phyloP scores from a whole-genome alignment of 306 rosid species.

The Cucurbita pepo region DNA sequence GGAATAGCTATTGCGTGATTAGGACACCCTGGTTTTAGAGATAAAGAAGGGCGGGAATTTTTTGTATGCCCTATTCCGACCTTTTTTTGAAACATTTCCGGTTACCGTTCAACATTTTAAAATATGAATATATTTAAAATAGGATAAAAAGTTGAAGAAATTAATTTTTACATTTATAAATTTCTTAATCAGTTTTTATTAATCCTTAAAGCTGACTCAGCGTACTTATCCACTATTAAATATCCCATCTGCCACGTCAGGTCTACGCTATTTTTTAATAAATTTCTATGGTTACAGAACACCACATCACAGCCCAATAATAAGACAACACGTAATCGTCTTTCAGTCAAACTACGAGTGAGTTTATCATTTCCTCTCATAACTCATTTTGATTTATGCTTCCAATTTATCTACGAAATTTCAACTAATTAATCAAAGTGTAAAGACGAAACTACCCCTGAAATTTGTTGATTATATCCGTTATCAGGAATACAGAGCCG shows the following conservation, averaged over 20 bases:
- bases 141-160: no score
- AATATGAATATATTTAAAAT: no score
- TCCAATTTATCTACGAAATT: neutral
- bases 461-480: neutral
- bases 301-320: neutral
- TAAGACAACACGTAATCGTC: no score
- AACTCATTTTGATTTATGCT: neutral
- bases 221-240: neutral
- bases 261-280: no score
- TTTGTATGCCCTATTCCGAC: no score
- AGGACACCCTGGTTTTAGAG: no score
- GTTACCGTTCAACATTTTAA: no score
- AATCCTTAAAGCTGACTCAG: neutral
- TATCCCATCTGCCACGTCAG: neutral
- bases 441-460: neutral
- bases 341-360: neutral
- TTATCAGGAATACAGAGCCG: neutral
- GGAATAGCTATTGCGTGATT: no score
- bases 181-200: no score
- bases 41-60: no score
- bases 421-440: neutral
- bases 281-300: neutral
- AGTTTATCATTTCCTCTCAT: neutral
- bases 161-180: no score
- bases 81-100: no score